phyloP scores from a whole-genome alignment of 768 basidiomycete genomes.

The Tylopilus sp. region DNA sequence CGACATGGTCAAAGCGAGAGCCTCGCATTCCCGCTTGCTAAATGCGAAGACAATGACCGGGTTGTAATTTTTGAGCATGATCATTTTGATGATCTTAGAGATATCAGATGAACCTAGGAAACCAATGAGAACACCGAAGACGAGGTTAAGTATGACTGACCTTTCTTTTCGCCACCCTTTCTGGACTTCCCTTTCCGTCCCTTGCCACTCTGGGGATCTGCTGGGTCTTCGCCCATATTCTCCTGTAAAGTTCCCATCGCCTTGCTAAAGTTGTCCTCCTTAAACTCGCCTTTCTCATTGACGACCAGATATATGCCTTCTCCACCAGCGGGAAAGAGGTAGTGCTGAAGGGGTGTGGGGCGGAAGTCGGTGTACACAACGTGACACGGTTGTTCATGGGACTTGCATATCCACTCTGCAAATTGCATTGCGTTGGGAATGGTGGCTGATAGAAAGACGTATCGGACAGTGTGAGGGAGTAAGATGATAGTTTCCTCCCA shows the following conservation, averaged over 20 bases:
- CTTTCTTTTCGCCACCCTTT: slow-evolving; percentile 93
- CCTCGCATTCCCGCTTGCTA: slow-evolving; percentile 97
- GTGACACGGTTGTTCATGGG: slow-evolving; percentile 96
- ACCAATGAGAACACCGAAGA: not conserved
- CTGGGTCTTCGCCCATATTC: slow-evolving; percentile 84
- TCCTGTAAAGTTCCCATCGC: slow-evolving; percentile 95
- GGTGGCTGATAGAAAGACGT: slow-evolving; percentile 98
- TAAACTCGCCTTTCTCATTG: slow-evolving; percentile 97
- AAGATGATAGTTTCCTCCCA: slow-evolving; percentile 99
- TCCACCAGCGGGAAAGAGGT: slow-evolving; percentile 94
- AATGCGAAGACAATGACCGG: slow-evolving; percentile 99
- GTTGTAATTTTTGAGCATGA: slow-evolving; percentile 96
- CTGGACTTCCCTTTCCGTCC: slow-evolving; percentile 89
- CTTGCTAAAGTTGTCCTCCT: slow-evolving; percentile 96
- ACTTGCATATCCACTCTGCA: slow-evolving; percentile 97
- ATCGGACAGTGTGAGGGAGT: slow-evolving; percentile 92
- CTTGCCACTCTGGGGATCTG: slow-evolving; percentile 79
- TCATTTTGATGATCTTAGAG: slow-evolving; percentile 97
- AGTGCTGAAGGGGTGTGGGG: slow-evolving; percentile 96
- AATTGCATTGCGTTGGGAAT: slow-evolving; percentile 99
- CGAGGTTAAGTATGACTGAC: slow-evolving; percentile 32
- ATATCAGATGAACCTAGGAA: slow-evolving; percentile 83
- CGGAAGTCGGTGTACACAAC: slow-evolving; percentile 99
- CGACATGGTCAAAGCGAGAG: slow-evolving; percentile 84
- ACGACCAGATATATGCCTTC: slow-evolving; percentile 98